Base-by-base conservation (phyloP, 2,329 filamentous ascomycete genomes). In the Ophiocordyceps australis region DNA sequence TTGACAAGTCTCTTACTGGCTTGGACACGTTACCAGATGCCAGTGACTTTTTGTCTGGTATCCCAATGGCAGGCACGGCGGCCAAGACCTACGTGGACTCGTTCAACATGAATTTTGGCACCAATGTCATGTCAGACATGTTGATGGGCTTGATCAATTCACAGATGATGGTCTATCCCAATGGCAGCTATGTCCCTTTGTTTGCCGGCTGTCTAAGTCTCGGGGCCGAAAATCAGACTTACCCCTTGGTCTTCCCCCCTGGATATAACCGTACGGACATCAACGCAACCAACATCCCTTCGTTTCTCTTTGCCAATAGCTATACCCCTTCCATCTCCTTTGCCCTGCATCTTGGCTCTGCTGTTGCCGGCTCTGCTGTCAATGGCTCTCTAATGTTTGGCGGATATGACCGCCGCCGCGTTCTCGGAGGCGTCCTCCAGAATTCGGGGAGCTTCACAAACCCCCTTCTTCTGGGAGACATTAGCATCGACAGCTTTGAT, bases 331-430 rank as follows among this genome's bases (percentile, higher is more conserved):
- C 52, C 2, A 54, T 50, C 30, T 55, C 50, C 1, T 57, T 48
- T 30, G 43, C 46, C 11, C 41, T 57, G 47, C 54, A 57, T 28
- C 52, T 58, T 13, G 53, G 53, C 5, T 50, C 52, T 5, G 27
- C 23, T n/a, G 17, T 20, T 17, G 5, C 14, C 5, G 22, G 16
- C 17, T 20, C 19, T 6, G 14, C 4, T 0, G 43, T 53, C 31
- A 24, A 34, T 0, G 50, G 47, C 0, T 56, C 54, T 1, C 36
- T 56, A 5, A 37, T 44, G 12, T 45, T 53, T 23, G 54, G 53
- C 4, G 52, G 51, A 1, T 57, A 55, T 30, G 54, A 58, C 31
- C 39, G 43, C 30, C 48, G 44, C 19, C 48, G 54, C n/a, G 35
- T 54, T 7, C 19, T 51, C 3, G 49, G 50, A 0, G 40, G 49